Conservation (phyloP, 208 protist genomes). For the Trichomonas vaginalis region DNA sequence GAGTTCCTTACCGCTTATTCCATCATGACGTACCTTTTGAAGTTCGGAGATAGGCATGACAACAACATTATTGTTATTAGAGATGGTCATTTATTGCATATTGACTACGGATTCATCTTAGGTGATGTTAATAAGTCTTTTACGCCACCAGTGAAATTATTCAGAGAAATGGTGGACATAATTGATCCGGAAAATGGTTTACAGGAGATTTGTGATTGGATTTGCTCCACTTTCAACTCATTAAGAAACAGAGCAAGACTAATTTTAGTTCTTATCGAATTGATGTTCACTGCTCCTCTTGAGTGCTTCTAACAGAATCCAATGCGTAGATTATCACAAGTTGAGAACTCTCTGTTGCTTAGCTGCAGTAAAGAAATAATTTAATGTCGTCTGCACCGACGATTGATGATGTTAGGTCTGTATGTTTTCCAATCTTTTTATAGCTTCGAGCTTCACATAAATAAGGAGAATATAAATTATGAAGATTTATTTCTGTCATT, state of each 20-base stretch:
- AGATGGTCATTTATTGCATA: conserved; percentile 73
- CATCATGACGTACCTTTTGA: conserved; percentile 82
- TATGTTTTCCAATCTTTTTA: too few relatives aligned
- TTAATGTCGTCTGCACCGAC: too few relatives aligned
- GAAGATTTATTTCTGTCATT: too few relatives aligned
- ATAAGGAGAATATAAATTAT: too few relatives aligned
- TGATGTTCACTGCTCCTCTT: conserved; percentile 49
- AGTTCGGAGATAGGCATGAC: conserved; percentile 73
- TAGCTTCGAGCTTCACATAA: too few relatives aligned
- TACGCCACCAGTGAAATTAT: conserved; percentile 77
- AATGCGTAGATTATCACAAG: background rate
- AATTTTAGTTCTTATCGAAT: conserved; percentile 69
- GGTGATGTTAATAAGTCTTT: conserved; percentile 82
- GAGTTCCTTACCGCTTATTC: conserved; percentile 50
- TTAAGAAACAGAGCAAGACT: conserved; percentile 69
- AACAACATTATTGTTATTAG: conserved; percentile 40
- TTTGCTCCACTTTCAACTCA: conserved; percentile 65
- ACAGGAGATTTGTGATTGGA: conserved; percentile 11
- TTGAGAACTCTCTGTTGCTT: background rate
- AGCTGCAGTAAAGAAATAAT: conserved; percentile 10
- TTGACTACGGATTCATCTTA: conserved; percentile 90
- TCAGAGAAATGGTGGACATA: conserved; percentile 52
- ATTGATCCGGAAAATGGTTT: conserved; percentile 43
- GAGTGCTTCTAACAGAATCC: background rate
- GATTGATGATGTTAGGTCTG: too few relatives aligned